These are phyloP conservation scores for Zanthoxylum bungeanum DNA, from an alignment of 345 rosid genomes.

Conservation along the genomic window DNA sequence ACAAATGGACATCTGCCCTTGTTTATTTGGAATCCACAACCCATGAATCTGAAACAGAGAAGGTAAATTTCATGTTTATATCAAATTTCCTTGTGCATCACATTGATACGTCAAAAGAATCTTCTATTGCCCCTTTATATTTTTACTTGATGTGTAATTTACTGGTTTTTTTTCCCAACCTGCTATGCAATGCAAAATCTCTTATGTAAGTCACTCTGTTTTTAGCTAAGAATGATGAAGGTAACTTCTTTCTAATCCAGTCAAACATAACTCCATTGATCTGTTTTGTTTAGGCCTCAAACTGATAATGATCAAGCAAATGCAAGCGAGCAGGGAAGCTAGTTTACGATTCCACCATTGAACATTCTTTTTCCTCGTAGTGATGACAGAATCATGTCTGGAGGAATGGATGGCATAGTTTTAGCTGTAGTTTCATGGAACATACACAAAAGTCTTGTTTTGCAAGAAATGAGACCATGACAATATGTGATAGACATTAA, in stretches of 20 bases:
- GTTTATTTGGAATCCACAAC: neutral
- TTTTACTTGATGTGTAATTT: neutral
- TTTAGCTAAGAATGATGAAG: neutral
- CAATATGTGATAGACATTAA: neutral
- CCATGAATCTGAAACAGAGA: neutral
- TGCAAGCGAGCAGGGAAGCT: neutral
- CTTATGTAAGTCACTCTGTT: neutral
- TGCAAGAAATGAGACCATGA: neutral
- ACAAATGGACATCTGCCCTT: neutral
- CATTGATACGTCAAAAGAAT: neutral
- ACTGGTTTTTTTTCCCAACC: neutral
- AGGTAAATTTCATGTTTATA: no score
- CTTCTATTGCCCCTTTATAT: neutral
- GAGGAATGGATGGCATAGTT: neutral
- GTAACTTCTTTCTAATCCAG: neutral
- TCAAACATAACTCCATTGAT: neutral
- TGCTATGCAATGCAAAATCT: neutral
- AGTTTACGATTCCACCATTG: constrained; percentile 9
- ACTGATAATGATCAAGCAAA: neutral
- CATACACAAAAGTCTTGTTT: neutral
- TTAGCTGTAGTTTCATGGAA: neutral
- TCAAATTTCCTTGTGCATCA: neutral
- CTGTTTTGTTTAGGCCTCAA: constrained; percentile 4
- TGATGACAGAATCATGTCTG: neutral
- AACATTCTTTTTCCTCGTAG: no score